These are phyloP conservation scores for Jimgerdemannia flammicorona DNA, from an alignment of 192 early-diverging fungal species.

Conservation along the genomic window DNA sequence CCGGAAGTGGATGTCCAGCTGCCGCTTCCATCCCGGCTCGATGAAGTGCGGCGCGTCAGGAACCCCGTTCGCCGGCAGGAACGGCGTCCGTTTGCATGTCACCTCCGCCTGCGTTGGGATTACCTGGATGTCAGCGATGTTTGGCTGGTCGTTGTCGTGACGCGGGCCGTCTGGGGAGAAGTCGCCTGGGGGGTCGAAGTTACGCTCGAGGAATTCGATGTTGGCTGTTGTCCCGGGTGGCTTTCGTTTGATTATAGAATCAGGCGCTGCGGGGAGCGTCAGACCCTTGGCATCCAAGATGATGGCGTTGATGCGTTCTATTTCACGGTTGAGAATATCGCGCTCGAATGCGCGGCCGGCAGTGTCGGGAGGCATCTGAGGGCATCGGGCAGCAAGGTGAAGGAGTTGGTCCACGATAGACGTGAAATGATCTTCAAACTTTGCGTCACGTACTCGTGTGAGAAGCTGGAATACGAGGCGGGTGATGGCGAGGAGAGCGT, in stretches of 20 bases:
- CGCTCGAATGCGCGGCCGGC: background rate
- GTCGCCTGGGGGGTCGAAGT: background rate
- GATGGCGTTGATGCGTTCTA: background rate
- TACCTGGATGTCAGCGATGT: conserved; percentile 31
- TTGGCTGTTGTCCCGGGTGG: background rate
- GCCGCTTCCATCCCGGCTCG: conserved; percentile 23
- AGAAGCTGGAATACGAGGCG: background rate
- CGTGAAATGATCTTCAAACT: background rate
- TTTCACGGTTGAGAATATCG: background rate
- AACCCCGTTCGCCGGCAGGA: conserved; percentile 34
- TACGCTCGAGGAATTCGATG: background rate
- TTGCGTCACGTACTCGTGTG: background rate
- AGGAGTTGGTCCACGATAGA: background rate
- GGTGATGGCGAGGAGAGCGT: background rate
- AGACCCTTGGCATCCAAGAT: background rate
- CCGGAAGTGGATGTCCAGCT: conserved; percentile 46
- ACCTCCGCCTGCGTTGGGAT: conserved; percentile 44
- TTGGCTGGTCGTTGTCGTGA: conserved; percentile 40
- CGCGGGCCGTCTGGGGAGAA: conserved; percentile 4
- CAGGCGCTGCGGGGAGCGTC: background rate
- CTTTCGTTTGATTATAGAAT: too few species aligned
- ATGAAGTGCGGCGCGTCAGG: conserved; percentile 25
- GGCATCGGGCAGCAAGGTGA: background rate
- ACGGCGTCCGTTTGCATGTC: conserved; percentile 14
- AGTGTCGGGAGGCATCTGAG: background rate